Conservation (phyloP, 345 rosid genomes). For the Schrenkiella parvula region DNA sequence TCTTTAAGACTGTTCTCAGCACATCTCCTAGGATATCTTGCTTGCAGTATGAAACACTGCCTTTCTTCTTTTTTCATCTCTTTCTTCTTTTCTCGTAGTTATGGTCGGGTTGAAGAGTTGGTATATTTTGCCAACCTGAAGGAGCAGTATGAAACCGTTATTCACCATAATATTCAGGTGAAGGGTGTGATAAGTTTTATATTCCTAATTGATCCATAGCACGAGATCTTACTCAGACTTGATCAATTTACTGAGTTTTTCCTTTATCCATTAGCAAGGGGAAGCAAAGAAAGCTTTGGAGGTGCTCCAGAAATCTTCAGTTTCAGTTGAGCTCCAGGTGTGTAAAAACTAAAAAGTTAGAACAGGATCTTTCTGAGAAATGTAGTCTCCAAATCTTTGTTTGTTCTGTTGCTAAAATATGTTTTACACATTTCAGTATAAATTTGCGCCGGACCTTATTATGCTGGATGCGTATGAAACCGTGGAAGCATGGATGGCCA, state of each 20-base stretch:
- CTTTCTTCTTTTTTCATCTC: background rate
- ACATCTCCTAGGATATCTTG: constrained; percentile 3
- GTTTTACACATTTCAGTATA: constrained; percentile 56
- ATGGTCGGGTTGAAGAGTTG: constrained; percentile 93
- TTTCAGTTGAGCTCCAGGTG: constrained; percentile 90
- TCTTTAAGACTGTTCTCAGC: background rate
- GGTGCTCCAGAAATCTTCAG: constrained; percentile 83
- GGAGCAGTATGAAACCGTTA: constrained; percentile 89
- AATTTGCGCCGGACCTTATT: constrained; percentile 92
- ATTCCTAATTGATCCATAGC: constrained; percentile 4
- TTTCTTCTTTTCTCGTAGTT: constrained; percentile 53
- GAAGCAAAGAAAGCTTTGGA: constrained; percentile 94
- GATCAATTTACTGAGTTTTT: constrained; percentile 10
- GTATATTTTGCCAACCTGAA: constrained; percentile 94
- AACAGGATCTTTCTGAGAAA: background rate
- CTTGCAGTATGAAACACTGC: background rate
- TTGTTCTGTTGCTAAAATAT: constrained; percentile 15
- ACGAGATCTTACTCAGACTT: constrained; percentile 4
- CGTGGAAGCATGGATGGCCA: constrained; percentile 97
- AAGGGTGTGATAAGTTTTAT: constrained; percentile 14
- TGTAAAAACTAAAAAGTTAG: constrained; percentile 22
- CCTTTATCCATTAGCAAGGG: constrained; percentile 68
- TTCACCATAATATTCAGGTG: constrained; percentile 93
- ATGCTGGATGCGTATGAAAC: constrained; percentile 98
- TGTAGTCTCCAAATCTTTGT: constrained; percentile 20